phyloP scores from a whole-genome alignment of 768 basidiomycete genomes.

The Lentinula sp. region DNA sequence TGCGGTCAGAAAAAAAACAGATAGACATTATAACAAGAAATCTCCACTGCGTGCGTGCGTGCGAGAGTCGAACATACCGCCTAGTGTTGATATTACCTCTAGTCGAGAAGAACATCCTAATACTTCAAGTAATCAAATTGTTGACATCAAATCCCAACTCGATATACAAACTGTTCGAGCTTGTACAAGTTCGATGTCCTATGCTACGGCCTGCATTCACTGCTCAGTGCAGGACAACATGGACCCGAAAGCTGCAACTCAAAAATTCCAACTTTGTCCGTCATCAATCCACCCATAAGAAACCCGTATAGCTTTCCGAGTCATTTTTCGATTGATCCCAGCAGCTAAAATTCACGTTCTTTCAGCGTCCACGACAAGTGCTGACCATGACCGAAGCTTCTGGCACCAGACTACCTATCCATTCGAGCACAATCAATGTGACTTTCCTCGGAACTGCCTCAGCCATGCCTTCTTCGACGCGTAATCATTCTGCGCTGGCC shows the following conservation, averaged over 20 bases:
- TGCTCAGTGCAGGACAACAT: neutral
- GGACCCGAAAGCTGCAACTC: neutral
- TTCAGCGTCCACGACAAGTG: neutral
- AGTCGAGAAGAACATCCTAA: too few relatives aligned
- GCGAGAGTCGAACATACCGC: too few relatives aligned
- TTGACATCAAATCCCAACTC: too few relatives aligned
- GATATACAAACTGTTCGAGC: too few relatives aligned
- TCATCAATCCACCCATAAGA: neutral
- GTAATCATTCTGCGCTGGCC: slow-evolving; percentile 73
- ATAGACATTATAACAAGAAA: too few relatives aligned
- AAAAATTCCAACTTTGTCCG: neutral
- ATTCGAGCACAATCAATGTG: slow-evolving; percentile 35
- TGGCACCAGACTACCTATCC: neutral
- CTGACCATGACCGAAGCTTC: neutral
- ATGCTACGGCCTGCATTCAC: neutral
- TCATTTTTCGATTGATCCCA: neutral
- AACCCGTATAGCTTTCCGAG: neutral
- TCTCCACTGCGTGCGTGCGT: too few relatives aligned
- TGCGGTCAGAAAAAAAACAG: too few relatives aligned
- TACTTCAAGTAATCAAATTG: too few relatives aligned
- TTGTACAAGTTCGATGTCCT: neutral
- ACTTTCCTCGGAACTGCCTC: slow-evolving; percentile 82
- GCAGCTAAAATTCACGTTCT: neutral
- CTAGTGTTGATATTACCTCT: too few relatives aligned
- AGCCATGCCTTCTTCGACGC: slow-evolving; percentile 71